Evolutionary conservation across 1,139 yeast species (phyloP).

Genomic region (Blastobotrys persicus): DNA sequence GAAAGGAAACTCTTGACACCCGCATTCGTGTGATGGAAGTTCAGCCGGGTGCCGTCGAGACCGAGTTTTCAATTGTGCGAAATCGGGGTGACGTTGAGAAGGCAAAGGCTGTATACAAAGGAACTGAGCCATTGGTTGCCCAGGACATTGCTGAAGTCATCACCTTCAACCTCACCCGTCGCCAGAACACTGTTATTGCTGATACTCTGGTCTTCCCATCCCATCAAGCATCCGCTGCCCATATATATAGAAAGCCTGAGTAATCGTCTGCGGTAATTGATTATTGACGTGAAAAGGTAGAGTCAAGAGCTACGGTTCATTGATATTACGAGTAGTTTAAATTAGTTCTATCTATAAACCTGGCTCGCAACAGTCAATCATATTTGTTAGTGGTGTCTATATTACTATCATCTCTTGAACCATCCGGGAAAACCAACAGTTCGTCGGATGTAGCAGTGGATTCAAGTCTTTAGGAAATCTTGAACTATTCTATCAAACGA

Average conservation of each 20-base stretch:
- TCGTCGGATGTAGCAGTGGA: too few relatives aligned
- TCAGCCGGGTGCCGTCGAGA: constrained; percentile 87
- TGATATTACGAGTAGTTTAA: too few relatives aligned
- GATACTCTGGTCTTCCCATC: constrained; percentile 74
- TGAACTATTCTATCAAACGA: constrained; percentile 54
- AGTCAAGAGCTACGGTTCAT: too few relatives aligned
- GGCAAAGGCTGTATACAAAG: constrained; percentile 72
- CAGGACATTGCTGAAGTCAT: constrained; percentile 81
- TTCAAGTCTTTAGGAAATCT: constrained; percentile 35
- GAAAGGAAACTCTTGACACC: constrained; percentile 75
- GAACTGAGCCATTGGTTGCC: constrained; percentile 69
- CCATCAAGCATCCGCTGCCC: constrained; percentile 74
- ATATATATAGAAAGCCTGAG: constrained; percentile 43
- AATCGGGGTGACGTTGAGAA: constrained; percentile 65
- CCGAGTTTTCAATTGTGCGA: constrained; percentile 77
- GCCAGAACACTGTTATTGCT: constrained; percentile 72
- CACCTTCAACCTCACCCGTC: constrained; percentile 66
- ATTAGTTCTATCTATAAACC: too few relatives aligned
- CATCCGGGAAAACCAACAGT: too few relatives aligned
- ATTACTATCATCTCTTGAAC: too few relatives aligned
- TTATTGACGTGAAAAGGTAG: too few relatives aligned
- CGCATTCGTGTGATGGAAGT: constrained; percentile 76
- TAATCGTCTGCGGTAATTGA: too few relatives aligned
- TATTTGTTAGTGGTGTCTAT: too few relatives aligned
- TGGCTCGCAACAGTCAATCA: too few relatives aligned